These are phyloP conservation scores for Castanopsis chinensis DNA, from an alignment of 306 rosid species.

Conservation along the genomic window DNA sequence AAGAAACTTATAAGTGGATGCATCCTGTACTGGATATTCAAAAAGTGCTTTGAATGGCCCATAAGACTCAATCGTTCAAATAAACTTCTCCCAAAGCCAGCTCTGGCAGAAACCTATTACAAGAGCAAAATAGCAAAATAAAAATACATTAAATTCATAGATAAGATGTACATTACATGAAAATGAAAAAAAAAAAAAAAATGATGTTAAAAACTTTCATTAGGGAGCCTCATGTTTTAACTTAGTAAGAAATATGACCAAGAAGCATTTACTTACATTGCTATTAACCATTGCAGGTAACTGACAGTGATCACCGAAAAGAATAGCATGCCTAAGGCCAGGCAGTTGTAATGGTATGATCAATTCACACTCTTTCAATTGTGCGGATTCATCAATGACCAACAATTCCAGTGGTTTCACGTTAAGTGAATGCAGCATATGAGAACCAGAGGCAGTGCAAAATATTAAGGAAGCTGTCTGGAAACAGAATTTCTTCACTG, in stretches of 20 bases:
- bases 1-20: conserved; percentile 73
- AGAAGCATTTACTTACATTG: conserved; percentile 36
- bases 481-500: conserved; percentile 48
- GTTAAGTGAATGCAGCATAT: conserved; percentile 37
- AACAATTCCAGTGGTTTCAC: conserved; percentile 49
- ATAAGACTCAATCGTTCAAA: conserved; percentile 54
- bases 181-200: background rate
- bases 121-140: background rate
- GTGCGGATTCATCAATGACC: conserved; percentile 84
- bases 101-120: conserved; percentile 45
- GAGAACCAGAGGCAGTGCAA: conserved; percentile 69
- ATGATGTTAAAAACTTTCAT: no score
- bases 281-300: conserved; percentile 72
- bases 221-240: no score
- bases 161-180: no score
- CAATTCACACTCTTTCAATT: conserved; percentile 74
- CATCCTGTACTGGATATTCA: conserved; percentile 75
- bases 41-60: conserved; percentile 55
- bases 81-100: conserved; percentile 77
- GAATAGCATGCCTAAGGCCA: conserved; percentile 51
- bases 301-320: conserved; percentile 81
- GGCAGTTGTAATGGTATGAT: conserved; percentile 59
- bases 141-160: background rate
- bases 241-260: background rate
- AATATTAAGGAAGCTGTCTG: conserved; percentile 59